Base-by-base conservation (phyloP, 768 basidiomycete species). In the Termitomyces sp. region DNA sequence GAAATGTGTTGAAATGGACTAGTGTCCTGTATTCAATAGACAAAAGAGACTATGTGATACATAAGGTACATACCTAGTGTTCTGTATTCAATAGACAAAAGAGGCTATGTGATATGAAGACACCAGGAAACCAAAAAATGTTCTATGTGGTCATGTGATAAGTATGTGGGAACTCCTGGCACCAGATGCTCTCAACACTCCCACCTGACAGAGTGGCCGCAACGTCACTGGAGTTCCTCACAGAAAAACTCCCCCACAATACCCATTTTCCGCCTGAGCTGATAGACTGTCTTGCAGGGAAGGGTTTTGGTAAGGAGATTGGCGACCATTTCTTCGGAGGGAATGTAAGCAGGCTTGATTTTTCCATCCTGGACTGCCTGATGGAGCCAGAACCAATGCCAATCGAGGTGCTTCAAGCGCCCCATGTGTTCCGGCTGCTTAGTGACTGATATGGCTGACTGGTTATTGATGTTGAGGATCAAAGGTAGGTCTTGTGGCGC, bases 381-480 rank as follows among this genome's bases (percentile, higher is more conserved):
- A 1, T 25, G 7, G 5, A 53, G 41, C 44, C 52, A 53, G 35
- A 36, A 46, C 35, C 35, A 53, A 7, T 45, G 31, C 7, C 18
- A 10, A 27, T 53, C 52, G 3, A 53, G 43, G 13, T 53, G 43
- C 35, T 53, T 63, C 49, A 53, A 10, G 7, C 52, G 20, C 1
- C 33, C 52, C 52, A 46, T 46, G 48, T 71, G 69, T 42, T 70
- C 68, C 7, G 69, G 68, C 47, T 70, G 60, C 50, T 67, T 69
- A 12, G 59, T 54, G 15, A 73, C 68, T 49, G 43, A 52, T 23
- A 70, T 65, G 10, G 60, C 63, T n/a, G 68, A 69, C 42, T 66
- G 56, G 53, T 65, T 70, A 60, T 71, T 67, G 31, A 69, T 51
- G 47, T 48, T 54, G 2, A 69, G 56, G 18, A 50, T 41, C 1